Conservation (phyloP, 2,329 filamentous ascomycete species). For the Exophiala xenobiotica region DNA sequence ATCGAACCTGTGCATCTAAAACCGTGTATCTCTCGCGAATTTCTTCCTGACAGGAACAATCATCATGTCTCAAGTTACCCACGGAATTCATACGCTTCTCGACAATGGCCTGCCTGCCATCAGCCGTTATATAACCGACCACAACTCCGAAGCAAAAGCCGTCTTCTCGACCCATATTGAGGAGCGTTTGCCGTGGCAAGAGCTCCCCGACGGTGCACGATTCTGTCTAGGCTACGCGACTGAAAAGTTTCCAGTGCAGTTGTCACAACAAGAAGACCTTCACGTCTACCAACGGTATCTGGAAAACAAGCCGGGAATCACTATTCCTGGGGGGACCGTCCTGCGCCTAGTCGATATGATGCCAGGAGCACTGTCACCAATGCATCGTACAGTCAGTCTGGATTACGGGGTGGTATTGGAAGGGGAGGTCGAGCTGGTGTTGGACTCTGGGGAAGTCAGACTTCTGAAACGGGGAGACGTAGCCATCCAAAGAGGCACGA, state of each 20-base stretch:
- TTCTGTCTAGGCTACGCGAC: slow-evolving; percentile 21
- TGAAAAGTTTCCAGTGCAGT: slow-evolving; percentile 6
- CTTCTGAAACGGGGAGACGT: slow-evolving; percentile 52
- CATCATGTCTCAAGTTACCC: too few species aligned
- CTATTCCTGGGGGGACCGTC: slow-evolving; percentile 22
- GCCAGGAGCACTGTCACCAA: slow-evolving; percentile 42
- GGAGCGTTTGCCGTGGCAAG: slow-evolving; percentile 3
- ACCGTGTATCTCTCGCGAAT: too few species aligned
- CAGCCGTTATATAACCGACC: slow-evolving; percentile 18
- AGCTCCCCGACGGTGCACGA: background rate
- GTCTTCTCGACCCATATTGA: slow-evolving; percentile 3
- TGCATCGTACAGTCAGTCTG: slow-evolving; percentile 56
- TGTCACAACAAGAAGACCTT: slow-evolving; percentile 18
- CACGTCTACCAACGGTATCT: slow-evolving; percentile 13
- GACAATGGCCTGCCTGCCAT: slow-evolving; percentile 12
- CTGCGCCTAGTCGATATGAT: slow-evolving; percentile 44
- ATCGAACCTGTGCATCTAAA: too few species aligned
- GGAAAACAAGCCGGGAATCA: slow-evolving; percentile 19
- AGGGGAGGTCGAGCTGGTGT: slow-evolving; percentile 51
- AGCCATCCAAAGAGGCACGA: slow-evolving; percentile 51
- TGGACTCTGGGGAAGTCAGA: slow-evolving; percentile 51
- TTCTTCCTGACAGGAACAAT: too few species aligned
- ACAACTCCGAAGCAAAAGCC: slow-evolving; percentile 17
- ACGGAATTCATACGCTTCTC: too few species aligned
- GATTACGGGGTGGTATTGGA: slow-evolving; percentile 57